These are phyloP conservation scores for Hapsidospora chrysogenum DNA, from an alignment of 495 filamentous ascomycete genomes.

Conservation along the genomic window DNA sequence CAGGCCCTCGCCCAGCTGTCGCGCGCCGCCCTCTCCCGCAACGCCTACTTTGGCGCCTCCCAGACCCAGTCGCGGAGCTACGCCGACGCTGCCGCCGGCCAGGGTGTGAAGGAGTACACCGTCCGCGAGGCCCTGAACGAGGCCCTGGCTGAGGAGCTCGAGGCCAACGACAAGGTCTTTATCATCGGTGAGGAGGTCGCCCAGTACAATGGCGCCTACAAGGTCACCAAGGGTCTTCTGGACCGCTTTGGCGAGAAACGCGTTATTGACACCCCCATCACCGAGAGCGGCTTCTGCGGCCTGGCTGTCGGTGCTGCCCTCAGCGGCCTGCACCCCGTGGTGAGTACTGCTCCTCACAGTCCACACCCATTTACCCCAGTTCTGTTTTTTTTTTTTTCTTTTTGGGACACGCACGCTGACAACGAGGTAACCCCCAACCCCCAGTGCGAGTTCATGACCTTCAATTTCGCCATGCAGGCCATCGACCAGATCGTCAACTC, in stretches of 20 bases:
- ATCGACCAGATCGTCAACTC: slow-evolving; percentile 99
- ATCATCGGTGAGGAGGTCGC: slow-evolving; percentile 95
- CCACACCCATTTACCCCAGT: background rate
- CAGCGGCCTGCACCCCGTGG: slow-evolving; percentile 82
- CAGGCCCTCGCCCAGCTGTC: slow-evolving; percentile 28
- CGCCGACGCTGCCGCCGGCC: slow-evolving; percentile 31
- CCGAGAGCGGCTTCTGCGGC: slow-evolving; percentile 86
- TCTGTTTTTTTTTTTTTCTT: background rate
- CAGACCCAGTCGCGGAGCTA: slow-evolving; percentile 32
- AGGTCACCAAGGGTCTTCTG: slow-evolving; percentile 91
- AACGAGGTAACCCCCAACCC: slow-evolving; percentile 2
- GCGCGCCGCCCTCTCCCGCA: slow-evolving; percentile 13
- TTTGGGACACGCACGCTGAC: background rate
- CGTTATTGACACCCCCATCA: slow-evolving; percentile 97
- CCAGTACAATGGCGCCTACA: slow-evolving; percentile 99
- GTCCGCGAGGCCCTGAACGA: slow-evolving; percentile 96
- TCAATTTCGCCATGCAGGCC: slow-evolving; percentile 99
- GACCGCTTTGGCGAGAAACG: slow-evolving; percentile 95
- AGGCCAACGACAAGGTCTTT: slow-evolving; percentile 85
- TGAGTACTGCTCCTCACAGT: slow-evolving; percentile 28
- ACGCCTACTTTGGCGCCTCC: slow-evolving; percentile 18
- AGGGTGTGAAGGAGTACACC: slow-evolving; percentile 75
- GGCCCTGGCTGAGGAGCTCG: slow-evolving; percentile 92
- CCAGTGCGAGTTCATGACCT: slow-evolving; percentile 99
- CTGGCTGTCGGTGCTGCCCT: slow-evolving; percentile 87